Percentiles rank a stretch among this genome's conserved stretches.
Conservation (phyloP, 179 eudicot genomes). For the Camellia oleifera region DNA sequence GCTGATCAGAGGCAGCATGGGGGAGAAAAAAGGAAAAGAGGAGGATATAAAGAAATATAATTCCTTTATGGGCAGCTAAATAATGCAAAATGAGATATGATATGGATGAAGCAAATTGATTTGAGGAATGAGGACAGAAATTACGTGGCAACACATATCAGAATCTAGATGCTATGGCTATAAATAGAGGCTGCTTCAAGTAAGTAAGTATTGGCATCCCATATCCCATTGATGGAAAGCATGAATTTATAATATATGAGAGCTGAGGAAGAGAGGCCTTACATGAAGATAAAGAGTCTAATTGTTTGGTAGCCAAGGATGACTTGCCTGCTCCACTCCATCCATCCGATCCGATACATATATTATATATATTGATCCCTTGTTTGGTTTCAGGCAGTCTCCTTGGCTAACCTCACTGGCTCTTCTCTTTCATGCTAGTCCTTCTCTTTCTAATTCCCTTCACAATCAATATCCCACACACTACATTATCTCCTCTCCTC, state of each 20-base stretch:
- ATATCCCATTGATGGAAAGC: neutral
- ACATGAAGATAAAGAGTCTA: slow-evolving; percentile 10
- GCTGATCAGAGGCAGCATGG: neutral
- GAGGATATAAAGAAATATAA: neutral
- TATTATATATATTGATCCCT: neutral
- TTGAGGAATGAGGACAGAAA: neutral
- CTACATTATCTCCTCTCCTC: no score
- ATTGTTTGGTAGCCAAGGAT: slow-evolving; percentile 15
- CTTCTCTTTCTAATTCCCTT: neutral
- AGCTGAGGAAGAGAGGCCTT: slow-evolving; percentile 14
- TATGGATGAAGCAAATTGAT: neutral
- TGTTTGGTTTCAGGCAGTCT: slow-evolving; percentile 18
- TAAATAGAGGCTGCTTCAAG: neutral
- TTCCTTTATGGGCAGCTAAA: neutral
- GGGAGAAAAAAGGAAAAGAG: neutral
- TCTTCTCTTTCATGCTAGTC: slow-evolving; percentile 12
- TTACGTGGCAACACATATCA: no score
- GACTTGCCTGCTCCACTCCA: slow-evolving; percentile 18
- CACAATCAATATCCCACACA: no score
- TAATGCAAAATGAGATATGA: neutral
- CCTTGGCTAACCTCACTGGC: slow-evolving; percentile 15
- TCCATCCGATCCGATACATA: slow-evolving; percentile 3
- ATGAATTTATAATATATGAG: no score
- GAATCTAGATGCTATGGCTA: neutral
- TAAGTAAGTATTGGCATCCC: slow-evolving; percentile 2